phyloP scores from a whole-genome alignment of 2,329 filamentous ascomycete genomes.

The Cordyceps javanica region DNA sequence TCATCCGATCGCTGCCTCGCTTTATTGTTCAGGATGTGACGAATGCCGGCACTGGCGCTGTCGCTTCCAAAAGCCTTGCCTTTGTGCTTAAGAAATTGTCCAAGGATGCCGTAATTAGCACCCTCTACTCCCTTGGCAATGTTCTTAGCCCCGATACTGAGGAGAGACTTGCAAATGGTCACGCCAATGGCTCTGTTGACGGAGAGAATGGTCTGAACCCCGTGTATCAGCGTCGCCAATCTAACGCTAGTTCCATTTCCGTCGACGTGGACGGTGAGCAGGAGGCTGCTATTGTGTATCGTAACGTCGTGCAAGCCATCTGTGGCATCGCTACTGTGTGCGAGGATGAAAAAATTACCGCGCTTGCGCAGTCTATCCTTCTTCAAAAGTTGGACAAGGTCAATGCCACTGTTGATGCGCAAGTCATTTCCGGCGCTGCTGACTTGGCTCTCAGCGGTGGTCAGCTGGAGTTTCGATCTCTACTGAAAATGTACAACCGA shows the following conservation, averaged over 20 bases:
- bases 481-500: constrained; percentile 77
- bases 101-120: constrained; percentile 90
- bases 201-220: constrained; percentile 33
- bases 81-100: constrained; percentile 76
- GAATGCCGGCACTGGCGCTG: constrained; percentile 59
- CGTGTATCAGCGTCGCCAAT: constrained; percentile 49
- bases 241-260: constrained; percentile 73
- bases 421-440: constrained; percentile 78
- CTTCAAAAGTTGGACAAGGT: constrained; percentile 92
- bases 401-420: constrained; percentile 70
- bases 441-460: constrained; percentile 71
- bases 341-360: constrained; percentile 85
- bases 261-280: constrained; percentile 69
- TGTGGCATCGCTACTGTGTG: constrained; percentile 80
- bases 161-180: constrained; percentile 46
- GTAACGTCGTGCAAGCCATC: constrained; percentile 90
- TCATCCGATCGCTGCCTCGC: constrained; percentile 74
- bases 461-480: constrained; percentile 72
- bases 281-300: constrained; percentile 69
- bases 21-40: constrained; percentile 83
- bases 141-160: constrained; percentile 71
- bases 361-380: constrained; percentile 89
- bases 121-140: constrained; percentile 93
- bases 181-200: constrained; percentile 36
- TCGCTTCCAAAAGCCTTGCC: constrained; percentile 81